phyloP scores from a whole-genome alignment of 192 early-diverging fungal species.

The Backusella morwellensis region DNA sequence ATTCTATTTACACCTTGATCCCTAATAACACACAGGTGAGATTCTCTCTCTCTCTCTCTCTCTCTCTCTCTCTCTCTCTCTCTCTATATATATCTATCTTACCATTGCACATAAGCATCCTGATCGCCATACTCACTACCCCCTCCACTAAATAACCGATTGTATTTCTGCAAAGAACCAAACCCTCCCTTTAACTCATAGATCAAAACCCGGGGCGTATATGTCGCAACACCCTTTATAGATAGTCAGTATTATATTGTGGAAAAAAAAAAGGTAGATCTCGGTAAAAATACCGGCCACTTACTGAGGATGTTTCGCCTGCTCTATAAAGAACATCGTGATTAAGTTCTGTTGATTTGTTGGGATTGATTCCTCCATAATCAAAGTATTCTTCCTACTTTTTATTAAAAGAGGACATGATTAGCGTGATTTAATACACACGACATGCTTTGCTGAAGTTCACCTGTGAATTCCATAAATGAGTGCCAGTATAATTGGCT shows the following conservation, averaged over 20 bases:
- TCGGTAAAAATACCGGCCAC: not conserved
- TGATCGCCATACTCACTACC: not conserved
- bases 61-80: no score
- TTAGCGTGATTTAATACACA: not conserved
- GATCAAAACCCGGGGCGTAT: conserved; percentile 75
- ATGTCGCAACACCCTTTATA: conserved; percentile 61
- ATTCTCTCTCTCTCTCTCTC: not conserved
- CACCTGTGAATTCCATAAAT: conserved; percentile 93
- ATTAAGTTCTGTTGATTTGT: conserved; percentile 41
- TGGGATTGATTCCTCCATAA: conserved; percentile 23
- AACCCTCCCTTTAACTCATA: conserved; percentile 75
- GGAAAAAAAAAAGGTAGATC: not conserved
- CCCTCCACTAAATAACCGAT: conserved; percentile 19
- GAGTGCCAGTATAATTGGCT: conserved; percentile 86
- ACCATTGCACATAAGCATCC: conserved; percentile 26
- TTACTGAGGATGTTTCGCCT: conserved; percentile 43
- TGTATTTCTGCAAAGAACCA: conserved; percentile 39
- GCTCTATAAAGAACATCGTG: conserved; percentile 61
- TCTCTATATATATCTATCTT: not conserved
- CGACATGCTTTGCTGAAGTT: not conserved
- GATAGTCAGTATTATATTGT: not conserved
- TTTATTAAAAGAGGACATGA: conserved; percentile 6
- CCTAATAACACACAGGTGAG: conserved; percentile 16
- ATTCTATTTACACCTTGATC: conserved; percentile 18
- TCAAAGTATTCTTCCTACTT: conserved; percentile 51